Base-by-base conservation (phyloP, 257 asterid genomes). In the Perilla frutescens region DNA sequence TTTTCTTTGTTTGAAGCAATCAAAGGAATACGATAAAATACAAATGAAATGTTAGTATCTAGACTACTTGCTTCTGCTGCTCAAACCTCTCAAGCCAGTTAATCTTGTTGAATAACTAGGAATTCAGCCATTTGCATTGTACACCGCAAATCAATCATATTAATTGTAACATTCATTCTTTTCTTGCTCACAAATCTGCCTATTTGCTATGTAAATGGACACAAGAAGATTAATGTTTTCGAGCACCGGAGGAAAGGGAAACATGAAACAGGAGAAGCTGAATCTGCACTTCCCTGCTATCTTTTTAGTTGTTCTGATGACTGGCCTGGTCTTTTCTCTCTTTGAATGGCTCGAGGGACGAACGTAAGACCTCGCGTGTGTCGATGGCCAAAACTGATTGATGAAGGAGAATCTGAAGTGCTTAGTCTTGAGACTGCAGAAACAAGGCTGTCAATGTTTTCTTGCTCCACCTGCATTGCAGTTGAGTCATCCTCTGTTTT, bases 301-400 rank as follows among this genome's bases (percentile, higher is more conserved):
- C 73, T 34, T 66, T 66, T 72, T 7, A 68, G 13, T 37, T 71
- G 74, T 12, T 72, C 57, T 11, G 65, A 47, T 58, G 74, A 48
- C 57, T 12, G 74, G 40, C 73, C 80, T n/a, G 83, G 78, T 75
- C 78, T 83, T 70, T 70, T 84, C 74, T 79, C 88, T 76, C 76
- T 87, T 73, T 81, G 90, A 79, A 85, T 44, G 12, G 95, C 82
- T 9, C 97, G 81, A 65, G 98, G 97, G 71, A 87, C 86, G 40
- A 94, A 91, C 43, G 91, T 56, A 63, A 90, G 65, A 44, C 95
- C 97, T 12, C 89, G 93, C 63, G 81, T 66, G 55, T 82, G 88
- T 68, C 89, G 90, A 36, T 85, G 94, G 55, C 97, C 98, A 71
- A 94, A 94, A 81, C 96, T 94, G 70, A 91, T 73, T 1, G 92